Percentiles rank a stretch among this genome's conserved stretches.
Evolutionary conservation across 2,329 filamentous ascomycete species (phyloP).

Genomic region (Cladosporium oxysporum): DNA sequence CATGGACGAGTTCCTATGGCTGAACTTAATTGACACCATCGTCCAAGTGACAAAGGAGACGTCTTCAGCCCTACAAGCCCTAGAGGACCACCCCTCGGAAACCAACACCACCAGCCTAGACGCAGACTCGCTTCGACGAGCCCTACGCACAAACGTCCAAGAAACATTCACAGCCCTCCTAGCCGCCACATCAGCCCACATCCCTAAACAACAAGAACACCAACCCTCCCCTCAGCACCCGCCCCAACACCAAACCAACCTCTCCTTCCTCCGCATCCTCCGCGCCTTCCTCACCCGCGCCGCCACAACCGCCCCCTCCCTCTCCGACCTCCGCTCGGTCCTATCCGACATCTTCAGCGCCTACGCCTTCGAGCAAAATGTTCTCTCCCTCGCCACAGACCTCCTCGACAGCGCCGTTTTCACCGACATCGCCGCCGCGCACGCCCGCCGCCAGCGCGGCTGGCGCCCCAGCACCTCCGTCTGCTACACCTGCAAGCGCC

Average conservation of each 20-base stretch:
- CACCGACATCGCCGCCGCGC: conserved; percentile 73
- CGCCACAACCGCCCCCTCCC: conserved; percentile 75
- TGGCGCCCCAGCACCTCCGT: conserved; percentile 86
- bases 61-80: neutral
- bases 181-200: conserved; percentile 63
- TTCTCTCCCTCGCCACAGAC: conserved; percentile 79
- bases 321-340: conserved; percentile 83
- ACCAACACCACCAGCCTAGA: conserved; percentile 45
- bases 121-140: conserved; percentile 61
- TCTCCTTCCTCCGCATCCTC: conserved; percentile 82
- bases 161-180: conserved; percentile 87
- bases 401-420: conserved; percentile 90
- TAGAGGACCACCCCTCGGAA: conserved; percentile 20
- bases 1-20: conserved; percentile 65
- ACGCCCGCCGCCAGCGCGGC: conserved; percentile 74
- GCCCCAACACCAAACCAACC: conserved; percentile 46
- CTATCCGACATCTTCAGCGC: conserved; percentile 89
- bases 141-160: conserved; percentile 79
- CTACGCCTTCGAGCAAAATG: conserved; percentile 91
- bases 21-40: conserved; percentile 64
- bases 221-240: conserved; percentile 13
- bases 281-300: conserved; percentile 85
- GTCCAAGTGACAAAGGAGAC: conserved; percentile 51
- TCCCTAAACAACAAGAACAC: conserved; percentile 12
- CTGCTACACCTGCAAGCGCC: conserved; percentile 80